Base-by-base conservation (phyloP, 2,329 filamentous ascomycete genomes). In the Diaporthe velutina region DNA sequence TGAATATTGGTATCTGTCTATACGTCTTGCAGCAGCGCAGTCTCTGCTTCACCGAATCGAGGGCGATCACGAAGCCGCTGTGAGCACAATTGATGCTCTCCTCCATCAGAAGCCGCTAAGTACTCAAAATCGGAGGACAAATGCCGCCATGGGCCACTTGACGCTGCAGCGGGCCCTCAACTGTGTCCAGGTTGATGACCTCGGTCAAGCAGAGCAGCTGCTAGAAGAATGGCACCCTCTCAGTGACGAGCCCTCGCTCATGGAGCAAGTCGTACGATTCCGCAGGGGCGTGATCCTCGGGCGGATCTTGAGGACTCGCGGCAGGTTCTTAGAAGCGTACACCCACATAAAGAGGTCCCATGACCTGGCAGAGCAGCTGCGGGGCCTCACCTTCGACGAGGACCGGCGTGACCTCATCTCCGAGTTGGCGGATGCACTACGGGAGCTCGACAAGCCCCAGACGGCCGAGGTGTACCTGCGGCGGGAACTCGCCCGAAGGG, bases 371-470 rank as follows among this genome's bases (percentile, higher is more conserved):
- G 25, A 45, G 40, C 35, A 45, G 13, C 67, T 45, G 0, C 52
- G 13, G 2, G 38, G 19, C 28, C 52, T 71, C 40, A 25, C 2
- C 25, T 71, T 71, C 40, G 55, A 72, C 25, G 70, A 64, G 3
- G 70, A 52, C 28, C 30, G 55, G 4, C 52, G 55, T 10, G 70
- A 72, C 15, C 55, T 72, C 15, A 72, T 8, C n/a, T 30, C 6
- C 30, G 70, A 72, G 42, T 10, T 61, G 12, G 70, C 55, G 30
- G 70, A 72, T 10, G 54, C 54, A 1, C 10, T 72, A 12, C 55
- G 42, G 28, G 70, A 79, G 55, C 55, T 71, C 35, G 68, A 48
- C 19, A 71, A 25, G 25, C 52, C 38, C 15, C 15, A 55, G 25
- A 8, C 5, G 3, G 68, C 52, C 28, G 68, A 71, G 42, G 19